Percentiles rank a stretch among this genome's conserved stretches.
Evolutionary conservation across 2,329 filamentous ascomycete genomes (phyloP).

Genomic region (Daldinia sp.): DNA sequence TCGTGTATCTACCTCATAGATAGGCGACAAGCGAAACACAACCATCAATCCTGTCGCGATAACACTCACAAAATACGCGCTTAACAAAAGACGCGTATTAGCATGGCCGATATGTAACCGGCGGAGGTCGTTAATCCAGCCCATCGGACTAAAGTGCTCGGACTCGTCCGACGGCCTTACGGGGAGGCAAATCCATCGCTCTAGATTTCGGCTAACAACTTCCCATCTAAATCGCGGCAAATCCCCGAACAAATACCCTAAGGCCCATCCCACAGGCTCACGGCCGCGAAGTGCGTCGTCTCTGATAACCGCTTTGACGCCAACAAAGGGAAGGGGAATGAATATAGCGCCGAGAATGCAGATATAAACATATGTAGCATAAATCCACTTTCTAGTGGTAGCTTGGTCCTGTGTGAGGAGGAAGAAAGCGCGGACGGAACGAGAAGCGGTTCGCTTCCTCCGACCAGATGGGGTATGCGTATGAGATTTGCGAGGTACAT

Average conservation of each 20-base stretch:
- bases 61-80: constrained; percentile 75
- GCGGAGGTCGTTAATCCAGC: constrained; percentile 73
- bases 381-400: constrained; percentile 78
- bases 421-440: constrained; percentile 75
- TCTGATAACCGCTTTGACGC: constrained; percentile 75
- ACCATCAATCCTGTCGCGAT: constrained; percentile 75
- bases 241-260: constrained; percentile 89
- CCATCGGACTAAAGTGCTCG: constrained; percentile 55
- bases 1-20: constrained; percentile 92
- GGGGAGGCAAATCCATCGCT: constrained; percentile 79
- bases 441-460: constrained; percentile 70
- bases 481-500: constrained; percentile 50
- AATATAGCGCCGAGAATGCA: constrained; percentile 73
- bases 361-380: constrained; percentile 80
- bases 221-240: constrained; percentile 74
- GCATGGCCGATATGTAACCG: constrained; percentile 73
- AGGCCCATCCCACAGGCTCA: constrained; percentile 91
- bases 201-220: constrained; percentile 72
- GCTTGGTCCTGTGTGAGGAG: constrained; percentile 84
- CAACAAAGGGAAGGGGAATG: constrained; percentile 54
- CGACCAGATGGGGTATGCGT: constrained; percentile 69
- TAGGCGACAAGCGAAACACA: constrained; percentile 76
- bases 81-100: constrained; percentile 81
- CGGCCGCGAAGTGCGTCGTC: constrained; percentile 71
- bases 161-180: constrained; percentile 46